Base-by-base conservation (phyloP, 2,329 filamentous ascomycete genomes). In the Phaeoacremonium minimum region DNA sequence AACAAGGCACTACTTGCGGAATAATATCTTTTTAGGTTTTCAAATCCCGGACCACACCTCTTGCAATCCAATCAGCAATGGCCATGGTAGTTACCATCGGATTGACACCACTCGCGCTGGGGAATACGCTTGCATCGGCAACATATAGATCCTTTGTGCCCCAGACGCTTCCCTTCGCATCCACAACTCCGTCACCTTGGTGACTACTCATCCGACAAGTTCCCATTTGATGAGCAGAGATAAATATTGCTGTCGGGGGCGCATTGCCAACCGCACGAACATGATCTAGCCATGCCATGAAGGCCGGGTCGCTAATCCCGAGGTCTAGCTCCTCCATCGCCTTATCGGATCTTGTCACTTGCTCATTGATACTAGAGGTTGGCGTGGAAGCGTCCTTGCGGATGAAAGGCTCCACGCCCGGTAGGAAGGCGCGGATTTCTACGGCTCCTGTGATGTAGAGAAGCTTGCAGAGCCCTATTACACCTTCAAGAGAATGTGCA, bases 221-320 rank as follows among this genome's bases (percentile, higher is more conserved):
- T 15, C 85, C 83, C 85, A 90, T 90, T 64, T 90, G 86, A 58
- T 91, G 86, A 14, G 85, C 86, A n/a, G 79, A 84, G 18, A 69
- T 62, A 49, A 78, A 86, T n/a, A 64, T 55, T 15, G 69, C 65
- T 18, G 69, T 63, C 0, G 76, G 74, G 14, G 69, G 66, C 40
- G 60, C 64, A 33, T 71, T 72, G 28, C 72, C 69, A 15, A 76
- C 61, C 22, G 52, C 52, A 37, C 70, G 58, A 11, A 82, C 41
- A 35, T 64, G 54, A 6, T 56, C 53, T 3, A 86, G 59, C 84
- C 84, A 89, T 7, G 65, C 61, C 18, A 66, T 63, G 58, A 89
- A 87, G 2, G 54, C 60, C 2, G 70, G 58, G 47, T 86, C 77
- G 26, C 73, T 76, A 46, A 80, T 65, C 30, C 75, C 74, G 15